Conservation (phyloP, 352 stramenopile genomes). For the Pythium vanterpoolii region DNA sequence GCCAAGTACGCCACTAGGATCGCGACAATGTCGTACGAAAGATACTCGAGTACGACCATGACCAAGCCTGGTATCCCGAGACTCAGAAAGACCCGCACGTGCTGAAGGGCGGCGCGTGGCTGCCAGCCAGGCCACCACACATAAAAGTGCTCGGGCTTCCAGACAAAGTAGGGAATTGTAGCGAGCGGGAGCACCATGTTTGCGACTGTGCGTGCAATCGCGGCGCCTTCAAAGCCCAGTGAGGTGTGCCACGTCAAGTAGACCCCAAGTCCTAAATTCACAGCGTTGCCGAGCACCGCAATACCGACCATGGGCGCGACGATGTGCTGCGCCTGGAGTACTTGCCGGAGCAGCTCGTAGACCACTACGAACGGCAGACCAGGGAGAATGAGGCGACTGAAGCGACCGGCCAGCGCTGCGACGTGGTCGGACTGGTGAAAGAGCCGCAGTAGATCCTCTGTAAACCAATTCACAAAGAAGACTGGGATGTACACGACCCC, state of each 20-base stretch:
- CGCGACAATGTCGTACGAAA: conserved; percentile 79
- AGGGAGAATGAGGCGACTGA: conserved; percentile 59
- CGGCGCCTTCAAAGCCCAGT: conserved; percentile 76
- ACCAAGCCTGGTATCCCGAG: conserved; percentile 69
- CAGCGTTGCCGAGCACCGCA: conserved; percentile 67
- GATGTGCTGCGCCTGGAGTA: conserved; percentile 84
- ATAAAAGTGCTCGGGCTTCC: conserved; percentile 33
- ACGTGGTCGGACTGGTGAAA: conserved; percentile 70
- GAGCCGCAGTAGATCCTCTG: conserved; percentile 49
- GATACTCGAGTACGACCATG: conserved; percentile 80
- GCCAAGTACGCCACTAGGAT: conserved; percentile 57
- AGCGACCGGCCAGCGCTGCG: conserved; percentile 57
- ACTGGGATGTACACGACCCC: conserved; percentile 51
- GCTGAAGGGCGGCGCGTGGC: conserved; percentile 36
- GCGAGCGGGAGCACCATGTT: conserved; percentile 51
- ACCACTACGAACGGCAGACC: conserved; percentile 79
- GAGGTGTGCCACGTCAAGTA: conserved; percentile 82
- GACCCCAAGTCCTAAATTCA: conserved; percentile 72
- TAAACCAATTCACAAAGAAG: conserved; percentile 73
- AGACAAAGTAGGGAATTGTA: conserved; percentile 70
- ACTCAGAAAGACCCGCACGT: conserved; percentile 60
- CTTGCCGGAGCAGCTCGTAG: conserved; percentile 86
- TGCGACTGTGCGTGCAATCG: conserved; percentile 61
- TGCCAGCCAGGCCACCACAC: conserved; percentile 74
- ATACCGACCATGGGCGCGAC: conserved; percentile 84